Evolutionary conservation across 345 rosid genomes (phyloP).

Genomic region (Odontarrhena argentea): DNA sequence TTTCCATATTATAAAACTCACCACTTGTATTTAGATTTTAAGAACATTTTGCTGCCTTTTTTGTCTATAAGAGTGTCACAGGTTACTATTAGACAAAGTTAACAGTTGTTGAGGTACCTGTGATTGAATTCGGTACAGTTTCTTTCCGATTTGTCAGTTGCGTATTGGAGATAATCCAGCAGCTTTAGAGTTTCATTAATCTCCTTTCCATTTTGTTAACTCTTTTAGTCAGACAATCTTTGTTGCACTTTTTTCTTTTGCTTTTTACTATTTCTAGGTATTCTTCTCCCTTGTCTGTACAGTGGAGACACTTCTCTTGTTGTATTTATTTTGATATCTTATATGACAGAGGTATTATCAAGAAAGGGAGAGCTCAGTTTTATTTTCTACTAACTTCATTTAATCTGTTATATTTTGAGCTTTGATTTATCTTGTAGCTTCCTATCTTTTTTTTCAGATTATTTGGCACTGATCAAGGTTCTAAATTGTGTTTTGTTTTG

Average conservation of each 20-base stretch:
- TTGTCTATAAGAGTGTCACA: constrained; percentile 41
- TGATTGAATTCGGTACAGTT: constrained; percentile 33
- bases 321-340: constrained; percentile 58
- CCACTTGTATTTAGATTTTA: constrained; percentile 55
- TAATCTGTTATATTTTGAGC: constrained; percentile 27
- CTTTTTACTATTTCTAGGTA: constrained; percentile 51
- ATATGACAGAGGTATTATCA: constrained; percentile 66
- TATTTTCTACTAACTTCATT: constrained; percentile 34
- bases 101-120: constrained; percentile 50
- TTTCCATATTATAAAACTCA: constrained; percentile 30
- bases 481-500: constrained; percentile 42
- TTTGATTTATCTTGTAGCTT: constrained; percentile 36
- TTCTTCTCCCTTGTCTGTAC: constrained; percentile 62
- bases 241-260: constrained; percentile 45
- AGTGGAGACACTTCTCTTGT: constrained; percentile 62
- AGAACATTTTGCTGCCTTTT: constrained; percentile 36
- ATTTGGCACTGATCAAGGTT: constrained; percentile 30
- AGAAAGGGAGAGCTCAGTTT: constrained; percentile 52
- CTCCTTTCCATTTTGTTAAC: constrained; percentile 30
- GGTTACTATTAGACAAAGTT: constrained; percentile 48
- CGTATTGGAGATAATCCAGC: constrained; percentile 31
- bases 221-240: constrained; percentile 32
- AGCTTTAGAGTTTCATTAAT: constrained; percentile 37
- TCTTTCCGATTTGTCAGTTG: constrained; percentile 32
- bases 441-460: constrained; percentile 16